Conservation (phyloP, 805 yeast genomes). For the Yarrowia osloensis region DNA sequence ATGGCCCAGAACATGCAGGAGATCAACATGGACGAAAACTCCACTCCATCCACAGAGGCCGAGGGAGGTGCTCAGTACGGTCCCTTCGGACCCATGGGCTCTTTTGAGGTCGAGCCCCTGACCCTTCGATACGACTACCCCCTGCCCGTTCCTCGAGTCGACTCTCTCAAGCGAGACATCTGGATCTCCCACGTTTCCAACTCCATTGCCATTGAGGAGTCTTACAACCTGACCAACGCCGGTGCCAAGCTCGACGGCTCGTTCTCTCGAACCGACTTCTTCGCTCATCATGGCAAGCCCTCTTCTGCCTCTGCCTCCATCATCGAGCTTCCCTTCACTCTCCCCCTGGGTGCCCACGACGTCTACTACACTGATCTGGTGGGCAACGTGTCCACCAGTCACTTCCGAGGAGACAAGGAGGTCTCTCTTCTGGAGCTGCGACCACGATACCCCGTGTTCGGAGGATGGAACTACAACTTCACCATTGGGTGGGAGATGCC, state of each 20-base stretch:
- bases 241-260: conserved; percentile 64
- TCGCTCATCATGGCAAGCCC: conserved; percentile 45
- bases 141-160: conserved; percentile 62
- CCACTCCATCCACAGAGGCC: conserved; percentile 17
- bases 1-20: conserved; percentile 23
- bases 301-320: conserved; percentile 48
- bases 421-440: conserved; percentile 55
- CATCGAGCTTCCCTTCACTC: conserved; percentile 58
- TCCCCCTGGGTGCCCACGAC: conserved; percentile 57
- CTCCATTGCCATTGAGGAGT: conserved; percentile 75
- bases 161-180: conserved; percentile 64
- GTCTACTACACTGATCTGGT: conserved; percentile 84
- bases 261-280: conserved; percentile 78
- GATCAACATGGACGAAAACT: conserved; percentile 5
- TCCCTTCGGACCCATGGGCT: conserved; percentile 51
- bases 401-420: conserved; percentile 38
- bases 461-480: conserved; percentile 94
- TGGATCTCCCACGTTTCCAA: conserved; percentile 90
- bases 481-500: conserved; percentile 89
- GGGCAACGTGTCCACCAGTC: conserved; percentile 87
- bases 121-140: conserved; percentile 65
- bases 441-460: conserved; percentile 94
- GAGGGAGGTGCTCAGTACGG: conserved; percentile 51
- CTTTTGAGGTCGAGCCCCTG: conserved; percentile 54
- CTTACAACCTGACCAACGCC: conserved; percentile 73